phyloP scores from a whole-genome alignment of 2,329 filamentous ascomycete species.

The Xylariaceae sp. region DNA sequence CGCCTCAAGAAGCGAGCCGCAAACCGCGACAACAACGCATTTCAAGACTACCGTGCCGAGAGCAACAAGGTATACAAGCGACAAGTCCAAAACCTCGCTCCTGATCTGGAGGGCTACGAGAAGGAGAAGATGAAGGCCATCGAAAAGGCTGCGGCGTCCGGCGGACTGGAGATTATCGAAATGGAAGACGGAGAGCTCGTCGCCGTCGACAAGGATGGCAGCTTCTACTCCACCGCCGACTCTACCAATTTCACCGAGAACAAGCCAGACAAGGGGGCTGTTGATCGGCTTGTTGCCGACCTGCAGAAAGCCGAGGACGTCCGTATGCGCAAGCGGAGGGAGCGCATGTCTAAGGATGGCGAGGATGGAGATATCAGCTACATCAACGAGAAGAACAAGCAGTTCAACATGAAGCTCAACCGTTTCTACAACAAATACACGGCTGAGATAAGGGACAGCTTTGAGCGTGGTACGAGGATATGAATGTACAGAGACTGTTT shows the following conservation, averaged over 20 bases:
- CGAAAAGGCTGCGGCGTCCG: slow-evolving; percentile 77
- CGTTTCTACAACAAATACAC: slow-evolving; percentile 99
- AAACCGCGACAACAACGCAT: slow-evolving; percentile 80
- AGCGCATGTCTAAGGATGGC: slow-evolving; percentile 71
- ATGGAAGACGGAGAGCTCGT: slow-evolving; percentile 93
- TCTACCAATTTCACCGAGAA: slow-evolving; percentile 77
- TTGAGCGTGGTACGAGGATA: slow-evolving; percentile 95
- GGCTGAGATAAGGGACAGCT: slow-evolving; percentile 91
- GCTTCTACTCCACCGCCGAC: slow-evolving; percentile 86
- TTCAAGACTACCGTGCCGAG: slow-evolving; percentile 83
- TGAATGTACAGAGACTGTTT: slow-evolving; percentile 38
- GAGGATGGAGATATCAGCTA: slow-evolving; percentile 93
- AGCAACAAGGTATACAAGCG: slow-evolving; percentile 91
- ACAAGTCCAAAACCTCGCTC: slow-evolving; percentile 72
- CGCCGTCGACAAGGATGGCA: slow-evolving; percentile 85
- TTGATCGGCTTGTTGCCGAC: slow-evolving; percentile 84
- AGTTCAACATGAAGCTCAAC: slow-evolving; percentile 96
- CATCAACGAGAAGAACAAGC: slow-evolving; percentile 99
- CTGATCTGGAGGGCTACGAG: slow-evolving; percentile 81
- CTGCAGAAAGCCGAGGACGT: slow-evolving; percentile 84
- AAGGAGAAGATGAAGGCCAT: slow-evolving; percentile 80
- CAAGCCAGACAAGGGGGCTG: slow-evolving; percentile 78
- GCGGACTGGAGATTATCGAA: slow-evolving; percentile 88
- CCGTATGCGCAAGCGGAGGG: slow-evolving; percentile 78
- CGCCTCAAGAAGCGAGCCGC: slow-evolving; percentile 80